These are phyloP conservation scores for Apiotrichum domesticum DNA, from an alignment of 1,284 basidiomycete genomes.

Conservation along the genomic window DNA sequence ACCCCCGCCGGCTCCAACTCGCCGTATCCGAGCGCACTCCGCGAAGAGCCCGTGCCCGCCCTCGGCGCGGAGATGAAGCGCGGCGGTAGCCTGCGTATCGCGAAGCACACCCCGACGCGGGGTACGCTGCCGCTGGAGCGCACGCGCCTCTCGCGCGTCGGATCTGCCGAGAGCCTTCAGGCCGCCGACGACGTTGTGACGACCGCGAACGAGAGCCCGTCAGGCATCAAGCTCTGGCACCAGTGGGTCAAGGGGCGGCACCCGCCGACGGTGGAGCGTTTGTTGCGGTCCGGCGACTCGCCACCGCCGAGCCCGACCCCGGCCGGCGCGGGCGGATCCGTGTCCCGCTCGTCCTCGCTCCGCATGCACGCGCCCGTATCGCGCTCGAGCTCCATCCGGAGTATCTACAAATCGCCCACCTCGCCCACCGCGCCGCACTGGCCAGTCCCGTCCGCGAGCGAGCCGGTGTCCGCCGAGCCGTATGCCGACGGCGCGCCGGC, in stretches of 20 bases:
- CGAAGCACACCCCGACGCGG: conserved; percentile 8
- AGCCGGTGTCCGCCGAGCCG: not conserved
- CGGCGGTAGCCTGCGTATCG: conserved; percentile 31
- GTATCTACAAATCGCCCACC: not conserved
- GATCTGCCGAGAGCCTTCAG: conserved; percentile 29
- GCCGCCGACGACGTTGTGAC: conserved; percentile 24
- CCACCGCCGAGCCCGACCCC: not conserved
- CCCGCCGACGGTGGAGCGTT: not conserved
- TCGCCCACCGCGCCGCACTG: not conserved
- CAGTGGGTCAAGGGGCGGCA: conserved; percentile 24
- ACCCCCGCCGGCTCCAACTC: conserved; percentile 16
- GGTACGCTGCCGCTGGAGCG: not conserved
- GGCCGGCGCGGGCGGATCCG: not conserved
- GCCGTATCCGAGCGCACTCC: conserved; percentile 35
- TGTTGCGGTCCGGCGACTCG: conserved; percentile 9
- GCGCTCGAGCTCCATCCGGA: not conserved
- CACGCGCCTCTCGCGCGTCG: conserved; percentile 10
- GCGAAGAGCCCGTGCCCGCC: conserved; percentile 13
- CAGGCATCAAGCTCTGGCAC: conserved; percentile 34
- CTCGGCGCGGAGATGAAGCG: conserved; percentile 17
- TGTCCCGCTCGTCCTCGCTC: conserved; percentile 4
- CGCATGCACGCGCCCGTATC: not conserved
- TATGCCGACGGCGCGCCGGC: conserved; percentile 35
- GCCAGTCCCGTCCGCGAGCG: not conserved
- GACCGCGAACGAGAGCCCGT: conserved; percentile 15